Base-by-base conservation (phyloP, 1,139 yeast genomes). In the Yamadazyma trypodendri region DNA sequence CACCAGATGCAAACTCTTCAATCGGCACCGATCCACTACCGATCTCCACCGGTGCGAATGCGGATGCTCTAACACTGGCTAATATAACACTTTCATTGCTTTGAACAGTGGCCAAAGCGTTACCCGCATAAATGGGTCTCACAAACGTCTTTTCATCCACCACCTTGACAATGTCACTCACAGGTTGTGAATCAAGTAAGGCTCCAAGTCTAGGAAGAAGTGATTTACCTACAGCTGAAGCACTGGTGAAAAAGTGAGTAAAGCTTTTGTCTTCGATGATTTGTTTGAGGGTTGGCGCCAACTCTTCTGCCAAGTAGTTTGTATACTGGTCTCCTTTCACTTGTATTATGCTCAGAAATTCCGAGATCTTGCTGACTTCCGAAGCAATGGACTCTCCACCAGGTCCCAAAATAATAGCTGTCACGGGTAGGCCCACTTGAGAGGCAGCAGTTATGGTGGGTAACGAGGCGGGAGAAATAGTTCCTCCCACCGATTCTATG, bases 51-150 rank as follows among this genome's bases (percentile, higher is more conserved):
- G 89, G 78, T 10, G 80, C 73, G 54, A 92, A 92, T 0, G 97
- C 88, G 16, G 97, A 85, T 2, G 90, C 75, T 67, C 98, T 79
- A 11, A 87, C 80, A 11, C 95, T 84, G 16, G 85, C 68, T 44
- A 92, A 65, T 39, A 86, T 74, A 46, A 78, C 66, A 8, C 72
- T 58, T 54, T 90, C 97, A 22, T 62, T 69, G 25, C 88, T 71
- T 60, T 82, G 78, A 41, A 92, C 88, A 5, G 96, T 89, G 28
- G 88, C 79, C 46, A 88, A 69, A 2, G 95, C 96, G 61, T 92
- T 92, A 35, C 98, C 98, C 24, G 98, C 98, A 58, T 88, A 92
- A 35, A 92, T 88, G 35, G 97, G 97, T 58, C 97, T 82, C 25
- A 82, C 81, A 63, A 92, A 92, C 6, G 95, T 86, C 44, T 75